phyloP scores from a whole-genome alignment of 345 rosid genomes.

The Gossypioides kirkii region DNA sequence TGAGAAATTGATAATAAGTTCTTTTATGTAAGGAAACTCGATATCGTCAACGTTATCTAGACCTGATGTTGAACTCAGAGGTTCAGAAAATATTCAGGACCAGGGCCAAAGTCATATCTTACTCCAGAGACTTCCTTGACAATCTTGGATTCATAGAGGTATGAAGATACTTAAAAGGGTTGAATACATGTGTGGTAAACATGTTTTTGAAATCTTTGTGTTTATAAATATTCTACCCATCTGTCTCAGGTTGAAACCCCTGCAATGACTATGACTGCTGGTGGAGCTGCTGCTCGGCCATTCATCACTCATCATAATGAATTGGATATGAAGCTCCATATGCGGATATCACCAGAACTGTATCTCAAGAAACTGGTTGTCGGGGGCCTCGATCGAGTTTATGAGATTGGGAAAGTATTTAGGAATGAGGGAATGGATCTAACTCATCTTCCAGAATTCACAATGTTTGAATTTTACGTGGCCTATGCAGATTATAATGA shows the following conservation, averaged over 20 bases:
- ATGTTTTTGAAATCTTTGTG: not conserved
- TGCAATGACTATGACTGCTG: constrained; percentile 92
- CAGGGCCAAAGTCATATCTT: constrained; percentile 11
- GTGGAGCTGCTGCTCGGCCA: constrained; percentile 98
- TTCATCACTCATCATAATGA: constrained; percentile 95
- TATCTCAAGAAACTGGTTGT: constrained; percentile 81
- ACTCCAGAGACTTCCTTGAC: constrained; percentile 5
- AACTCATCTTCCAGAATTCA: constrained; percentile 98
- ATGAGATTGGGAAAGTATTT: constrained; percentile 92
- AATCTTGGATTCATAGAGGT: constrained; percentile 4
- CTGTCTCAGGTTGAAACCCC: constrained; percentile 79
- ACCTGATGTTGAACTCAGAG: constrained; percentile 1
- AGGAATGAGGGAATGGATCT: constrained; percentile 96
- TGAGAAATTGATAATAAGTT: not conserved
- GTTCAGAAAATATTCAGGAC: constrained; percentile 3
- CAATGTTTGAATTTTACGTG: constrained; percentile 97
- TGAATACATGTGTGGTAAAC: not conserved
- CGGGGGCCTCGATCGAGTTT: constrained; percentile 87
- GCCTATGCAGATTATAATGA: constrained; percentile 93
- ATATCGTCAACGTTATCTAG: constrained; percentile 5
- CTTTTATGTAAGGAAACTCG: constrained; percentile 3
- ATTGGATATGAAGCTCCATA: constrained; percentile 72
- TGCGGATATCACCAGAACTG: constrained; percentile 95
- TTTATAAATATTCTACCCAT: not conserved
- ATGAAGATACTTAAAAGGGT: not conserved